A percentile compares a stretch with the other conserved stretches of the same genome.
phyloP scores from a whole-genome alignment of 108 stramenopile species.

The Phaeodactylum tricornutum region DNA sequence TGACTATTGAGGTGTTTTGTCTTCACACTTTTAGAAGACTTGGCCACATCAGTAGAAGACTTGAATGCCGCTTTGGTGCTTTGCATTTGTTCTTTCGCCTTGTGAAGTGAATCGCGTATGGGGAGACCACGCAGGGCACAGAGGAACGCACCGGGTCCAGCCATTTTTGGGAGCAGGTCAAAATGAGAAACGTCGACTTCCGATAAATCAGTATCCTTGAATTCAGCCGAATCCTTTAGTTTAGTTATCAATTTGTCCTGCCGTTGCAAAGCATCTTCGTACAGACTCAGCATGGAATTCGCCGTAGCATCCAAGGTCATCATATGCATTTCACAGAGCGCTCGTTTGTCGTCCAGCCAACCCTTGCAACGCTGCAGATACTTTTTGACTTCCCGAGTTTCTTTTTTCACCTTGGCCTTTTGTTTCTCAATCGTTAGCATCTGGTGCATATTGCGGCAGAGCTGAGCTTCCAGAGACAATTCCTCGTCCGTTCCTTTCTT shows the following conservation, averaged over 20 bases:
- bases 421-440: slow-evolving; percentile 13
- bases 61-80: background rate
- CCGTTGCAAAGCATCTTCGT: slow-evolving; percentile 4
- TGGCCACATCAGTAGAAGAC: background rate
- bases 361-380: slow-evolving; percentile 11
- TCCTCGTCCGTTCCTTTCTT: slow-evolving; percentile 5
- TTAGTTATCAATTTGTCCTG: slow-evolving; percentile 7
- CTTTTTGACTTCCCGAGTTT: slow-evolving; percentile 4
- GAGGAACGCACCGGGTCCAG: slow-evolving; percentile 3
- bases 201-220: slow-evolving; percentile 3
- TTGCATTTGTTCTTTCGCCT: background rate
- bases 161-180: background rate
- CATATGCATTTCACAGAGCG: slow-evolving; percentile 10
- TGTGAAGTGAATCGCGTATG: slow-evolving; percentile 2
- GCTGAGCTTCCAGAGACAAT: slow-evolving; percentile 9
- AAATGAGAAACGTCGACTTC: slow-evolving; percentile 4
- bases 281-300: slow-evolving; percentile 3
- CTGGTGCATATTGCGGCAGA: slow-evolving; percentile 13
- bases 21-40: background rate
- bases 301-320: slow-evolving; percentile 13
- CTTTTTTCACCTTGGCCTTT: slow-evolving; percentile 8
- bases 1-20: background rate
- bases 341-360: slow-evolving; percentile 11
- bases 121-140: slow-evolving; percentile 10
- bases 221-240: slow-evolving; percentile 1